Conservation (phyloP, 352 stramenopile species). For the Phytopythium cucurbitacearum region DNA sequence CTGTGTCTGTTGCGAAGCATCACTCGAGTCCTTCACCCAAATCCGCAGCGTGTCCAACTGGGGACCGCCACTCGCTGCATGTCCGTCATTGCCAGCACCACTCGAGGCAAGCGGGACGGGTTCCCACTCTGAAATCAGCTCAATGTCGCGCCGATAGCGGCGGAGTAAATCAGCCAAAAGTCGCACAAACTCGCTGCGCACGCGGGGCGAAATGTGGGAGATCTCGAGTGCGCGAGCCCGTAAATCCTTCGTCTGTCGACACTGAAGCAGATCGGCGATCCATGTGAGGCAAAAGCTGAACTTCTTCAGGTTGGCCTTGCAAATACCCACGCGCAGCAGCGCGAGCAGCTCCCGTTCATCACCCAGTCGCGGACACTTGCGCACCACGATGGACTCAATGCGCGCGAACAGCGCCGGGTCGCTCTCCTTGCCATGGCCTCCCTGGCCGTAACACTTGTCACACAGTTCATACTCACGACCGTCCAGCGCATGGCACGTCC, state of each 20-base stretch:
- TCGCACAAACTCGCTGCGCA: constrained; percentile 64
- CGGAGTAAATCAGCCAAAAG: constrained; percentile 50
- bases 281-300: constrained; percentile 80
- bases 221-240: constrained; percentile 65
- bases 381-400: constrained; percentile 60
- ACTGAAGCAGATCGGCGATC: constrained; percentile 70
- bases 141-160: constrained; percentile 59
- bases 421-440: constrained; percentile 64
- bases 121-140: constrained; percentile 69
- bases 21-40: constrained; percentile 55
- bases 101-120: constrained; percentile 29
- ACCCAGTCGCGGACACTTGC: constrained; percentile 47
- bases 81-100: constrained; percentile 11
- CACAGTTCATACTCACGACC: constrained; percentile 56
- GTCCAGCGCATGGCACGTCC: constrained; percentile 45
- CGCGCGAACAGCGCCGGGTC: constrained; percentile 57
- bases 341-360: constrained; percentile 50
- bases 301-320: constrained; percentile 79
- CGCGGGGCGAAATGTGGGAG: constrained; percentile 58
- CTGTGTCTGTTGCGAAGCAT: constrained; percentile 7
- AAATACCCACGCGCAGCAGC: constrained; percentile 67
- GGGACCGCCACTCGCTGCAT: constrained; percentile 13
- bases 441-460: constrained; percentile 75
- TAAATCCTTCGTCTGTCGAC: constrained; percentile 57
- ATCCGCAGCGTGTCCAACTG: constrained; percentile 67